Evolutionary conservation across 176 grass and related monocot species (phyloP), one percentile per base, ranked within the genome.

Genomic region (Paspalum notatum): DNA sequence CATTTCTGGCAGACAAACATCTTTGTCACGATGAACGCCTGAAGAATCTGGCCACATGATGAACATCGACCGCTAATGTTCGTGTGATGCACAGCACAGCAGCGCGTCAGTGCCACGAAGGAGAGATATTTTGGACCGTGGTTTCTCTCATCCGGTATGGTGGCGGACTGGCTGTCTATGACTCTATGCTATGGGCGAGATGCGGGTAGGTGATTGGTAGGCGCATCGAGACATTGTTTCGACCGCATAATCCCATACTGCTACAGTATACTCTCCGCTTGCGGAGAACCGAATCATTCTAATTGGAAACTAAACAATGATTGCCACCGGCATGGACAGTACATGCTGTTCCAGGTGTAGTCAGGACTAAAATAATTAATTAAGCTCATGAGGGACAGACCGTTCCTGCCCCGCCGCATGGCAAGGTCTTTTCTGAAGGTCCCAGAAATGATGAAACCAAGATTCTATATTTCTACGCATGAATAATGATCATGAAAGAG

Each of bases 181-280:
- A n/a, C n/a, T n/a, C n/a, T n/a, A n/a, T 42, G 73, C 74, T 62
- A 78, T 72, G 66, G 66, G 66, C 66, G 57, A 82, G 44, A 64
- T 18, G 25, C 25, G 13, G 17, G 20, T 39, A n/a, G 16, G 25
- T 18, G 18, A 37, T 49, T 15, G 20, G 44, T 60, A 53, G 52
- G 64, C 55, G 25, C 9, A 25, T 8, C 7, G 46, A 15, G 39
- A 22, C 62, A 58, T 13, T 3, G 43, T 26, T 70, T 77, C 20
- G 15, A 42, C 51, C 14, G 17, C 67, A 50, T 26, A 57, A 67
- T 61, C 42, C 4, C 8, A 43, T 43, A n/a, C n/a, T 20, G 32
- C 32, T 3, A 49, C 41, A 61, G 26, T 15, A 48, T 22, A 54
- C 12, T 0, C 43, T 2, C 68, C 22, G 70, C 77, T 42, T 80